Base-by-base conservation (phyloP, 768 basidiomycete genomes). In the Epithele typhae region DNA sequence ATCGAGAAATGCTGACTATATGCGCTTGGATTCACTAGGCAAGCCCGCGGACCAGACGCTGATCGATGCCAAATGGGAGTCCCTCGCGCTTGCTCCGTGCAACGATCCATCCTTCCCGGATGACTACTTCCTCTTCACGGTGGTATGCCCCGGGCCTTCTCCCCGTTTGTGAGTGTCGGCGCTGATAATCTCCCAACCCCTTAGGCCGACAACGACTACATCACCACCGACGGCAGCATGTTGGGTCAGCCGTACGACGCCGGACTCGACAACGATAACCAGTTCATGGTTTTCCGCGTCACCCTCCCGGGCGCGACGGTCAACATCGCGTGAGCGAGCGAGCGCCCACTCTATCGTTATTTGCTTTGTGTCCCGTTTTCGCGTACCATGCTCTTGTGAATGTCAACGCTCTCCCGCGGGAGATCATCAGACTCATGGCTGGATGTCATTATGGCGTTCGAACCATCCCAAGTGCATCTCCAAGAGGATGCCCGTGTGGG, bases 41-140 rank as follows among this genome's bases (percentile, higher is more conserved):
- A 63, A 70, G 25, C 75, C 75, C 4, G 62, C 70, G 44, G 75
- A 82, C 50, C 50, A 66, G 25, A 77, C 73, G 0, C 68, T 82
- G n/a, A 74, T 86, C 40, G 73, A 74, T 49, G 75, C 73, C 0
- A 86, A 85, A 64, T 86, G 82, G 81, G 84, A 86, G 56, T 79
- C 77, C 1, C 66, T 82, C 12, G 76, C 80, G 7, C 65, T 85
- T 6, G 81, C 77, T 3, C 74, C 82, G 0, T 72, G 72, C 17
- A 58, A 68, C 10, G 80, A 81, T 49, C 61, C 69, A 1, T 60
- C 53, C 1, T 73, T 66, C 60, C 84, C 83, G 0, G 64, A 85
- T 51, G 84, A 86, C 55, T 84, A 75, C 59, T 85, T 85, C 69
- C 62, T 86, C 30, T 81, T 84, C 66, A 77, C 77, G 11, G 75